phyloP scores from a whole-genome alignment of 345 rosid species.

The Euphorbia peplus region DNA sequence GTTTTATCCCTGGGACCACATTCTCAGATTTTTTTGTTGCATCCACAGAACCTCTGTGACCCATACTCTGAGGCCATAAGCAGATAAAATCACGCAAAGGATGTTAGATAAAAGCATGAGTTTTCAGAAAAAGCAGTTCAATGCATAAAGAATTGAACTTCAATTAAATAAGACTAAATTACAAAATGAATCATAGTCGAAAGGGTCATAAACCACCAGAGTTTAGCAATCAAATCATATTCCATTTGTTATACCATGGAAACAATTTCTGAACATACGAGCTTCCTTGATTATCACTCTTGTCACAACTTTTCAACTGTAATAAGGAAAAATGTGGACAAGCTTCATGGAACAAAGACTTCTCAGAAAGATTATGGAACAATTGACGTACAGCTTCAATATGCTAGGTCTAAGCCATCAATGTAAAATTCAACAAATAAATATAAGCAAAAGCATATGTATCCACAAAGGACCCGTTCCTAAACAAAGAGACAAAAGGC shows the following conservation, averaged over 20 bases:
- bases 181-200: neutral
- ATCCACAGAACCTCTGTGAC: constrained; percentile 36
- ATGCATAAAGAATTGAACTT: neutral
- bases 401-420: neutral
- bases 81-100: constrained; percentile 14
- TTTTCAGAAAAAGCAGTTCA: neutral
- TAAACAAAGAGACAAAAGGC: neutral
- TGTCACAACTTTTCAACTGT: neutral
- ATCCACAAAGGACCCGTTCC: neutral
- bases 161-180: neutral
- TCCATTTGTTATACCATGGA: neutral
- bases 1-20: constrained; percentile 27
- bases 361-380: neutral
- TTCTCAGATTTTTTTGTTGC: constrained; percentile 40
- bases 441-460: neutral
- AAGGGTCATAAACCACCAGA: neutral
- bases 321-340: neutral
- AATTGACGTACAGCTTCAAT: neutral
- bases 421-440: neutral
- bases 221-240: neutral
- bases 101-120: constrained; percentile 17
- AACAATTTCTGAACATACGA: neutral
- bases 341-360: neutral
- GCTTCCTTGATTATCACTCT: neutral
- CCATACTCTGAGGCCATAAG: constrained; percentile 43